These are phyloP conservation scores for Trichoderma breve DNA, from an alignment of 2,329 filamentous ascomycete species.

Conservation along the genomic window DNA sequence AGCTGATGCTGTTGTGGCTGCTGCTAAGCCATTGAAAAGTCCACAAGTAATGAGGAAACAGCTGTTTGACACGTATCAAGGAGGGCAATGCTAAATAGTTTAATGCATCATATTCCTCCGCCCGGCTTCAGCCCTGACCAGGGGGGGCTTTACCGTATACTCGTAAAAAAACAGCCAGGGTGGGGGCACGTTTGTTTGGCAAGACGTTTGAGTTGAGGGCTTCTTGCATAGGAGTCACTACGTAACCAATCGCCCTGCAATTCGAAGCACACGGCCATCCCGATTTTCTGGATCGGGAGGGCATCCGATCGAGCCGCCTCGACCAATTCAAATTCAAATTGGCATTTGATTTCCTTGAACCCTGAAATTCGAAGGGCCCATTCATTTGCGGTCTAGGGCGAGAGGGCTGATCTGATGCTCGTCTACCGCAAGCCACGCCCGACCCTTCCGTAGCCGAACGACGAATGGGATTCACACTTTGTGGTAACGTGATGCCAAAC, in stretches of 20 bases:
- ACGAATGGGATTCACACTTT: neutral
- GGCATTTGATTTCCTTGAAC: neutral
- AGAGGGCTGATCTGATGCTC: slow-evolving; percentile 3
- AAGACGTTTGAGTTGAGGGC: neutral
- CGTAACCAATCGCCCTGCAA: neutral
- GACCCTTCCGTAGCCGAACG: slow-evolving; percentile 7
- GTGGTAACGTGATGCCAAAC: slow-evolving; percentile 13
- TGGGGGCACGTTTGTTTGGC: neutral
- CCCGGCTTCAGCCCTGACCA: neutral
- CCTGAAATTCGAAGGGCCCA: neutral
- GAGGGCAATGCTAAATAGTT: neutral
- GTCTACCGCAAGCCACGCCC: slow-evolving; percentile 14
- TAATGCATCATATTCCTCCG: neutral
- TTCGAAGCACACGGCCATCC: neutral
- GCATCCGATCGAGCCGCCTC: slow-evolving; percentile 13
- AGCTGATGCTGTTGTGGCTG: neutral
- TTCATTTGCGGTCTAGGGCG: neutral
- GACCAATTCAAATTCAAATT: neutral
- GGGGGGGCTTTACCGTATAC: neutral
- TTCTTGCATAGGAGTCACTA: neutral
- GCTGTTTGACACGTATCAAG: slow-evolving; percentile 2
- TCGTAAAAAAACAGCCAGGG: neutral
- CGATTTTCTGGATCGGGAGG: slow-evolving; percentile 6
- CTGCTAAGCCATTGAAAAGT: neutral
- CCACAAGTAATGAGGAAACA: neutral